These are phyloP conservation scores for Aspergillus versicolor DNA, from an alignment of 2,329 filamentous ascomycete genomes.

Conservation along the genomic window DNA sequence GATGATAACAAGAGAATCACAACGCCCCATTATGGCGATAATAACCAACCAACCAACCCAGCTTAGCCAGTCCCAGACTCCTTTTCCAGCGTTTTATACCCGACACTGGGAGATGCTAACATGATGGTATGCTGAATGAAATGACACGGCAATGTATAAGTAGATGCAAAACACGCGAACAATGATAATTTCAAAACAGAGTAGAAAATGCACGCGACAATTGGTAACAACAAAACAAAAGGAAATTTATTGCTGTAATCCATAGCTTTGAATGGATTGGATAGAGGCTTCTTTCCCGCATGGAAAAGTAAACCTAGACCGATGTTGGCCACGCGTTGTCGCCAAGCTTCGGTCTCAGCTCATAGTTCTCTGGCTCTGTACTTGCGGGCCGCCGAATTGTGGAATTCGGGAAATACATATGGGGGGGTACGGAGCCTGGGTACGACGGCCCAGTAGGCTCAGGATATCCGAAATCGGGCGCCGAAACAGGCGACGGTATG, in stretches of 20 bases:
- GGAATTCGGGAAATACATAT: conserved; percentile 71
- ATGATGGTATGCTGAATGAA: conserved; percentile 20
- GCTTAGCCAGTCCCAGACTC: conserved; percentile 18
- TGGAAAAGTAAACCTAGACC: conserved; percentile 23
- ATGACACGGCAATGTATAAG: conserved; percentile 17
- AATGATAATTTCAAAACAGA: conserved; percentile 1
- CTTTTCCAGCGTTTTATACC: conserved; percentile 22
- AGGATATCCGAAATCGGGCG: conserved; percentile 79
- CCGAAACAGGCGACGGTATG: conserved; percentile 67
- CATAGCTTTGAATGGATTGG: not conserved
- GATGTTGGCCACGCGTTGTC: conserved; percentile 39
- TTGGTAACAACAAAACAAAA: conserved; percentile 22
- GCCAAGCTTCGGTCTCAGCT: conserved; percentile 54
- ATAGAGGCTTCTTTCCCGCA: not conserved
- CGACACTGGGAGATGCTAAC: conserved; percentile 22
- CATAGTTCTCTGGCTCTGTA: conserved; percentile 68
- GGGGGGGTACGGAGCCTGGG: conserved; percentile 47
- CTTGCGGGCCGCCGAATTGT: conserved; percentile 72
- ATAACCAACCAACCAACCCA: conserved; percentile 21
- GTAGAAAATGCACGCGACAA: conserved; percentile 14
- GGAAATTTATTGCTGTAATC: conserved; percentile 16
- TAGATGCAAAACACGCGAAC: conserved; percentile 12
- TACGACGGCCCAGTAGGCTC: conserved; percentile 62
- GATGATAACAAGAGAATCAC: conserved; percentile 16
- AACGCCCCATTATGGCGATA: conserved; percentile 14